phyloP scores from a whole-genome alignment of 495 filamentous ascomycete species.

The Aspergillus avenaceus region DNA sequence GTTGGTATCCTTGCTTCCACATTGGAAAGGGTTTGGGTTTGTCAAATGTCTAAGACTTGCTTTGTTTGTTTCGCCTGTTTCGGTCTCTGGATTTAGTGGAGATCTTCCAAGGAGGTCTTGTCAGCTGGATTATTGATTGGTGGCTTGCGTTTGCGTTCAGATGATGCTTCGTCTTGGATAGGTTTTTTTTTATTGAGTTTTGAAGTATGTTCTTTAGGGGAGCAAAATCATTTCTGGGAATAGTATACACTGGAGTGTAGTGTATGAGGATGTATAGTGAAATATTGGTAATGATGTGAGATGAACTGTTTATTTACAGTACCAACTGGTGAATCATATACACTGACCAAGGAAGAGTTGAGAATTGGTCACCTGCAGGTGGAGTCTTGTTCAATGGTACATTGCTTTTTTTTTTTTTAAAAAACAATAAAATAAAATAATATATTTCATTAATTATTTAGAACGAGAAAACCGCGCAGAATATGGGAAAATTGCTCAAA shows the following conservation, averaged over 20 bases:
- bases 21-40: not conserved
- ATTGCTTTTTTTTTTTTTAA: no score
- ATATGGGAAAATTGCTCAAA: not conserved
- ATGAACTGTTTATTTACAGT: no score
- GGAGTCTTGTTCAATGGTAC: no score
- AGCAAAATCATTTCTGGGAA: not conserved
- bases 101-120: not conserved
- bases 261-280: no score
- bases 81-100: slow-evolving; percentile 2
- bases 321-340: no score
- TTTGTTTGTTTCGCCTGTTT: not conserved
- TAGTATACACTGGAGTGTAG: not conserved
- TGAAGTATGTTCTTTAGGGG: no score
- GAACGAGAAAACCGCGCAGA: not conserved
- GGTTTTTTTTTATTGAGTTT: not conserved
- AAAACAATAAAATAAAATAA: no score
- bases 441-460: not conserved
- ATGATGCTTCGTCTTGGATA: not conserved
- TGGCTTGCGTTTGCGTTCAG: not conserved
- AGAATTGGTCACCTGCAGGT: no score
- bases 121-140: not conserved
- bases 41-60: not conserved
- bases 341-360: no score
- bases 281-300: no score
- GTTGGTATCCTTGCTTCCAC: slow-evolving; percentile 11